phyloP scores from a whole-genome alignment of 805 yeast genomes.

The Starmerella kuoi region DNA sequence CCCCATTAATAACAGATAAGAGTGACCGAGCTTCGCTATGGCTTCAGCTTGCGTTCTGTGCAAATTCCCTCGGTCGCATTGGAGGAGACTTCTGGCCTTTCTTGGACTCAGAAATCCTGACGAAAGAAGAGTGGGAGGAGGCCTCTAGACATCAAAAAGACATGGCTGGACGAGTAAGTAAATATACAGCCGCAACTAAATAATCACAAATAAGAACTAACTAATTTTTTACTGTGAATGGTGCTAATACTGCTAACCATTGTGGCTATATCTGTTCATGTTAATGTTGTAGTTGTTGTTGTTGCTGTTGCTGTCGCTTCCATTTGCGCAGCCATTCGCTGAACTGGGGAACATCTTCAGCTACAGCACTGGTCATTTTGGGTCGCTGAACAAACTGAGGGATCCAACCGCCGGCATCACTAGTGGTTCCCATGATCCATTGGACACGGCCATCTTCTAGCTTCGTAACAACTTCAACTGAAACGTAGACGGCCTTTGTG shows the following conservation, averaged over 20 bases:
- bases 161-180: conserved; percentile 16
- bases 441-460: conserved; percentile 21
- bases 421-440: conserved; percentile 33
- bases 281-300: neutral
- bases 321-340: conserved; percentile 19
- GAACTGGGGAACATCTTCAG: conserved; percentile 30
- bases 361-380: conserved; percentile 26
- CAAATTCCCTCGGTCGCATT: conserved; percentile 66
- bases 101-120: conserved; percentile 19
- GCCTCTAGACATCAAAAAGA: conserved; percentile 37
- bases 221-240: neutral
- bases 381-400: conserved; percentile 32
- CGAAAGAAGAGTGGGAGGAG: conserved; percentile 34
- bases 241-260: too few species aligned
- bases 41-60: conserved; percentile 74
- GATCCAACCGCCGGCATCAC: conserved; percentile 32
- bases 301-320: neutral
- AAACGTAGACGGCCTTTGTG: conserved; percentile 28
- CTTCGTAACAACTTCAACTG: conserved; percentile 29
- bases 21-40: conserved; percentile 34
- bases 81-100: conserved; percentile 55
- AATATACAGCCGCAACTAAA: conserved; percentile 15
- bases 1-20: conserved; percentile 26
- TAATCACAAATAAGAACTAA: neutral
- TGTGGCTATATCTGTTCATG: too few species aligned